Base-by-base conservation (phyloP, 2,329 filamentous ascomycete genomes). In the Cladosporium velox region DNA sequence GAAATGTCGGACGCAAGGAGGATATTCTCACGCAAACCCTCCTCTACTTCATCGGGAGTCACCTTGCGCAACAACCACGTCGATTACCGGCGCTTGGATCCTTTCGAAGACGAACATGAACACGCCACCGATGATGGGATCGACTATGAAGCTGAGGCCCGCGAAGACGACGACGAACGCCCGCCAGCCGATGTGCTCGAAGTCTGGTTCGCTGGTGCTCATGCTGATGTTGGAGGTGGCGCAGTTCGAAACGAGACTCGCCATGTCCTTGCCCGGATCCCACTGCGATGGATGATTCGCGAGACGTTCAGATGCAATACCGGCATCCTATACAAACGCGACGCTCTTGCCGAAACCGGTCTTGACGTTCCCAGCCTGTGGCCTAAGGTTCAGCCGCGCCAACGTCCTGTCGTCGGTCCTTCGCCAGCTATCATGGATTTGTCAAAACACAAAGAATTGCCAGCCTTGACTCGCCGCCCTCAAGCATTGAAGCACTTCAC, bases 281-380 rank as follows among this genome's bases (percentile, higher is more conserved):
- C 81, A 5, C 74, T 83, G 3, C 77, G 80, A 2, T 83, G 81
- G 81, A 83, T 83, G 81, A 74, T 83, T 12, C 75, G 80, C 24
- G 80, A 83, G 8, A 34, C 77, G 66, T 83, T 83, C 68, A 79
- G 81, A 67, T 82, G 80, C 72, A 72, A 82, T 59, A 82, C 81
- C 0, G 80, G 79, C 1, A 82, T 83, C 41, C 69, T 81, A 21
- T 82, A 82, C 73, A 74, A 77, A 47, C 76, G 78, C 0, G 73
- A 75, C 6, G 68, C 70, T 2, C 76, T 83, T 1, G 79, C 79
- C 0, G 79, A 81, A 59, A 72, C 75, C 24, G 80, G 81, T 0
- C 68, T 82, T 2, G 81, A 83, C 64, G 73, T 82, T 0, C 77
- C 77, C 18, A 77, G 76, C 4, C 71, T 83, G 0, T 82, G 75